Base-by-base conservation (phyloP, 169 alveolate species). In the Plasmodium cynomolgi region DNA sequence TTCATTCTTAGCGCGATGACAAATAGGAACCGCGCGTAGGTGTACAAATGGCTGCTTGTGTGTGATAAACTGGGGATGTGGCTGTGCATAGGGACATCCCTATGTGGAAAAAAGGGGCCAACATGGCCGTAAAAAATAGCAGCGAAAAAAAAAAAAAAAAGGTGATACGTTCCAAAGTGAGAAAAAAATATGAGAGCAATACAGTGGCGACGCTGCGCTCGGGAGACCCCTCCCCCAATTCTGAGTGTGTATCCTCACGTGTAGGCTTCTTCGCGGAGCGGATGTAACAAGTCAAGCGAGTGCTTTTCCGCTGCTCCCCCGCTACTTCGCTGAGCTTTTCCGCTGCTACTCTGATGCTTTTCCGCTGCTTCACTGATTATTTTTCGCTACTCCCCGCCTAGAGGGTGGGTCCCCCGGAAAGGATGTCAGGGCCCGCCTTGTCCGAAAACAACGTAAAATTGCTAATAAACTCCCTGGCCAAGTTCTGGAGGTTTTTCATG, bases 391-490 rank as follows among this genome's bases (percentile, higher is more conserved):
- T 31, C 20, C 17, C 29, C 29, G 11, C 47, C 73, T 31, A 83
- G 41, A 84, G 84, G 4, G 81, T 7, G 20, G 94, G 94, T 34
- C 94, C 94, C 4, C 94, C 94, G 31, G 94, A 77, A 8, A 88
- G 41, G 31, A 88, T 80, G 20, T 79, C 83, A 11, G 94, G 90
- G 2, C 88, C 94, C 33, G 94, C 94, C 54, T 80, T 77, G 37
- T 90, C 92, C 41, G 90, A 91, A 84, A 71, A 98, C 71, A 97
- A 96, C 85, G 95, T 88, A 92, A 98, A 97, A 97, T 98, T 98
- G 84, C 96, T 95, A 37, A 95, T 91, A 96, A 98, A 98, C 80
- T 95, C 96, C 37, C 79, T 81, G 34, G 98, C 99, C 20, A 98
- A 94, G 44, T 92, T 93, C 73, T 91, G 77, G 17, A 97, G 93